Evolutionary conservation across 768 basidiomycete species (phyloP), one percentile per base, ranked within the genome.

Genomic region (Russula earlei): DNA sequence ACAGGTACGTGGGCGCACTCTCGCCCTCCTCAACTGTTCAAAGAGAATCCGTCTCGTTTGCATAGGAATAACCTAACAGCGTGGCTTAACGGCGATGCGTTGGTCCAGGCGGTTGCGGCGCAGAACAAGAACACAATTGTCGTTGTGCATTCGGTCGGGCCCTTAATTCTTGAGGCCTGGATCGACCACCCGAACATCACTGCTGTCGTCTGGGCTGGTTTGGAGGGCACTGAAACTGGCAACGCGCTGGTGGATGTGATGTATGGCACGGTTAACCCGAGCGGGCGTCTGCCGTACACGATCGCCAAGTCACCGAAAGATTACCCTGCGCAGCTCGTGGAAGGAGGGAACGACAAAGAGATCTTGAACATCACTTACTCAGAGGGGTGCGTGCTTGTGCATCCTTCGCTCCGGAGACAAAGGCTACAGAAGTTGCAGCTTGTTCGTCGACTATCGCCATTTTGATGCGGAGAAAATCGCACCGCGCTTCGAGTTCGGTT

Each of bases 401-500:
- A 61, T 61, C 52, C 10, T 20, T 24, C 1, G 20, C 10, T 6
- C 27, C 2, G 4, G 15, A 20, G 34, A 44, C 8, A 22, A 8
- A 5, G 5, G 10, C 33, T 41, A 27, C n/a, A 2, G 5, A n/a
- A 14, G 12, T 14, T 20, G 27, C n/a, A 54, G 65, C 49, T 51
- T 74, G 62, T 62, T 65, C 52, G 54, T 67, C 46, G 65, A 64
- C 56, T 74, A 77, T 53, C 61, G 72, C 33, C 69, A 68, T 56
- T 77, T 76, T 56, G 75, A 76, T 46, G 58, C 64, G 79, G 72
- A 79, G 68, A 78, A 83, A 59, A 88, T 91, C 59, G 75, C 75
- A 0, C 90, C 90, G 3, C 85, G 87, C 33, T 91, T 82, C 64
- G 88, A 90, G 65, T 97, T 97, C 67, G 93, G 93, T 5, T 94